These are phyloP conservation scores for Adansonia rubrostipa DNA, from an alignment of 441 rosid genomes.

Conservation along the genomic window DNA sequence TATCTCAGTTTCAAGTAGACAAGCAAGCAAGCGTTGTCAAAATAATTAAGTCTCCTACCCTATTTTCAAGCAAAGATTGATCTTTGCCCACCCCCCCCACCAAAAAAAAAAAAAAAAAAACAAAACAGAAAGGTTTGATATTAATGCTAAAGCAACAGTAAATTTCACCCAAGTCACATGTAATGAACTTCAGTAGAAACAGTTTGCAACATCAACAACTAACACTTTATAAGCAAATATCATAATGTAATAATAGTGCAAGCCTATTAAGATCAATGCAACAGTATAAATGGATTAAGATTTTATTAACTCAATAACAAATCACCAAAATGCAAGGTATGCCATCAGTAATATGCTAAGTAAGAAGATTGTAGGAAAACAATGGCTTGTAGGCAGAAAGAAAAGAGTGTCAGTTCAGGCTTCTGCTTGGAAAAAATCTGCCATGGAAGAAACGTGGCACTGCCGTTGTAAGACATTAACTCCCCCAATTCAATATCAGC, in stretches of 20 bases:
- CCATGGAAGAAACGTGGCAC: no score
- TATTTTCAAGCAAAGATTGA: constrained; percentile 9
- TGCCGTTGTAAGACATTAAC: no score
- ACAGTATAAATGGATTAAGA: background rate
- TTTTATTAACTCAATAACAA: constrained; percentile 6
- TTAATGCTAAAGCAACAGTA: constrained; percentile 1
- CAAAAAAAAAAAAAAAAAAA: no score
- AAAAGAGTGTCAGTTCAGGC: constrained; percentile 2
- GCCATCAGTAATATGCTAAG: background rate
- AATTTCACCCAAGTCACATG: background rate
- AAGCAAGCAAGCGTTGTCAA: background rate
- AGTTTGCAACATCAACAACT: no score
- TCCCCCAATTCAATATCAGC: no score
- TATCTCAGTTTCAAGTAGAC: constrained; percentile 9
- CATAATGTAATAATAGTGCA: background rate
- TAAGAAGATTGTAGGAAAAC: background rate
- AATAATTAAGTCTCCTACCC: background rate
- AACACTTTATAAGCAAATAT: background rate
- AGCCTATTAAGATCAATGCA: constrained; percentile 8
- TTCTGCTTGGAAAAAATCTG: no score
- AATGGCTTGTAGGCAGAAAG: background rate
- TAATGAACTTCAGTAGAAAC: background rate
- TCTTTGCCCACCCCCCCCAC: background rate
- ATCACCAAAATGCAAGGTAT: background rate
- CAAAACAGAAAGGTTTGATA: background rate